Conservation (phyloP, 192 early-diverging fungal genomes). For the Rhizophlyctis rosea region DNA sequence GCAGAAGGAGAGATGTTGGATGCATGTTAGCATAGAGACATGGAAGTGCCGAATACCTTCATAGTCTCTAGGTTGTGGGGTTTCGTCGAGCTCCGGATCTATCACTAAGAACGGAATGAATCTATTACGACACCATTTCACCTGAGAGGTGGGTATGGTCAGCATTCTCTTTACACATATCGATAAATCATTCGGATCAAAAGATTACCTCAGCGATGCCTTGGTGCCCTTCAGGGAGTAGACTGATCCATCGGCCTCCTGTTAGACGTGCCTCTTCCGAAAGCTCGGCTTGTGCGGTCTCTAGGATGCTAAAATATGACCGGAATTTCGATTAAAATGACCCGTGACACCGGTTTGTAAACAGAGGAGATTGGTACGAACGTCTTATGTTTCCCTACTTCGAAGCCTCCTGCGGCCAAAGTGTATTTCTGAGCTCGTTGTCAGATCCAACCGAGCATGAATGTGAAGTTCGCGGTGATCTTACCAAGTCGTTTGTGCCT, state of each 20-base stretch:
- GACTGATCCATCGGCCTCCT: slow-evolving; percentile 43
- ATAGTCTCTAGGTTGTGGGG: slow-evolving; percentile 43
- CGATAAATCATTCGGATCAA: no score
- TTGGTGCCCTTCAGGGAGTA: slow-evolving; percentile 39
- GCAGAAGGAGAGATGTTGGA: background rate
- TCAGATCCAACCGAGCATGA: background rate
- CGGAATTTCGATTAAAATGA: no score
- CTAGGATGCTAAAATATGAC: slow-evolving; percentile 39
- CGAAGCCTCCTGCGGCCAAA: slow-evolving; percentile 54
- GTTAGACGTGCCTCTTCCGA: slow-evolving; percentile 58
- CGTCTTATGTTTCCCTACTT: slow-evolving; percentile 46
- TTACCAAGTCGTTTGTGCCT: slow-evolving; percentile 55
- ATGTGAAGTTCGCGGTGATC: background rate
- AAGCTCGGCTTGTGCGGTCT: slow-evolving; percentile 51
- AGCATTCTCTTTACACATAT: no score
- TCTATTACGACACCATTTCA: slow-evolving; percentile 60
- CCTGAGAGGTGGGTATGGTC: no score
- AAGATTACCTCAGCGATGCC: slow-evolving; percentile 53
- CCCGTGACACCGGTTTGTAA: no score
- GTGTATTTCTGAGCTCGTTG: slow-evolving; percentile 43
- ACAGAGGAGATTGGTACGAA: no score
- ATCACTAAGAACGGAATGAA: slow-evolving; percentile 57
- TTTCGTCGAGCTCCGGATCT: slow-evolving; percentile 38
- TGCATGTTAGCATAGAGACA: background rate
- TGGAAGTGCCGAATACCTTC: slow-evolving; percentile 32